Evolutionary conservation across 2,329 filamentous ascomycete genomes (phyloP).

Genomic region (Aspergillus niger): DNA sequence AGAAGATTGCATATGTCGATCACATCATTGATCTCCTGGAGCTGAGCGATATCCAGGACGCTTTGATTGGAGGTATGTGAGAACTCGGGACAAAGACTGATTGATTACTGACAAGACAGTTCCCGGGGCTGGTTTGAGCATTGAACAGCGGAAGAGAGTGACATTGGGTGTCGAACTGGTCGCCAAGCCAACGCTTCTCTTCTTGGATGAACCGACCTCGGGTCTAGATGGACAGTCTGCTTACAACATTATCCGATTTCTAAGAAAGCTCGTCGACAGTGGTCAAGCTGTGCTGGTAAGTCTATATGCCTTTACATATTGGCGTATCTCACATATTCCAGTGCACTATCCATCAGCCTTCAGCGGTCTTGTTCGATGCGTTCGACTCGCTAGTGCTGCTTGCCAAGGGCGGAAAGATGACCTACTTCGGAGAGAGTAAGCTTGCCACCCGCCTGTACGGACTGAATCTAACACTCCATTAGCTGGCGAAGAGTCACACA

Average conservation of each 20-base stretch:
- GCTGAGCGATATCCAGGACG: slow-evolving; percentile 63
- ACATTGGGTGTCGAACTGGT: slow-evolving; percentile 63
- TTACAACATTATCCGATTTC: slow-evolving; percentile 57
- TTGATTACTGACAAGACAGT: slow-evolving; percentile 23
- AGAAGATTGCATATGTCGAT: slow-evolving; percentile 67
- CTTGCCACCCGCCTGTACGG: not conserved
- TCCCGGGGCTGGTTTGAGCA: slow-evolving; percentile 60
- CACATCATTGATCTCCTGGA: slow-evolving; percentile 67
- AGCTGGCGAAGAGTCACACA: slow-evolving; percentile 45
- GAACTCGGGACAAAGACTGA: too few relatives aligned
- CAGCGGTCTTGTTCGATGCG: slow-evolving; percentile 64
- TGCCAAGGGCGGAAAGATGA: slow-evolving; percentile 64
- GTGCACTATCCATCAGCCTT: slow-evolving; percentile 70
- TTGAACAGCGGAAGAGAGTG: slow-evolving; percentile 67
- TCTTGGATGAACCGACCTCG: slow-evolving; percentile 63
- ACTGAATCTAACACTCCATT: not conserved
- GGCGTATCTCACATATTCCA: slow-evolving; percentile 11
- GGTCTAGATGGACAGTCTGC: slow-evolving; percentile 69
- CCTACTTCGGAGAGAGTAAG: slow-evolving; percentile 64
- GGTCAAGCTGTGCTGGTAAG: slow-evolving; percentile 66
- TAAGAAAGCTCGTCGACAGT: slow-evolving; percentile 65
- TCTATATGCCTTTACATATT: not conserved
- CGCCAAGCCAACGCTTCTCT: slow-evolving; percentile 62
- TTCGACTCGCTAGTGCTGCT: slow-evolving; percentile 68
- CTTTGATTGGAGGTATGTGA: slow-evolving; percentile 58